A percentile compares a stretch with the other conserved stretches of the same genome.
Conservation (phyloP, 305 asterid species). For the Striga hermonthica region DNA sequence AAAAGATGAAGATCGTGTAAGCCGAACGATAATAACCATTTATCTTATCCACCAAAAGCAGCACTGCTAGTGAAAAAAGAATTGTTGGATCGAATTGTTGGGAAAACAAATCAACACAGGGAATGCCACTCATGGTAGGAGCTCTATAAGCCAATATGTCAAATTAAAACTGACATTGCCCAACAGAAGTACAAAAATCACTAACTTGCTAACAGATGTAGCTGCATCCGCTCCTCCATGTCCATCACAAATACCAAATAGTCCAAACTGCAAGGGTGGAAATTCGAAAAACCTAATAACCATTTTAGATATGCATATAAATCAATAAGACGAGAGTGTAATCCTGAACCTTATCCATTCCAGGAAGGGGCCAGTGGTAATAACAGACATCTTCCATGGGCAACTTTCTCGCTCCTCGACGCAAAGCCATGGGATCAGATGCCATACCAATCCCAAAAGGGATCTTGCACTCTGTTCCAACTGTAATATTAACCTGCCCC, state of each 20-base stretch:
- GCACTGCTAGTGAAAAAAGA: not conserved
- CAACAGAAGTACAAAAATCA: slow-evolving; percentile 27
- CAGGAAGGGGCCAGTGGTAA: slow-evolving; percentile 94
- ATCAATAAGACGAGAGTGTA: slow-evolving; percentile 30
- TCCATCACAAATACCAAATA: slow-evolving; percentile 91
- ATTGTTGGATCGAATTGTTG: slow-evolving; percentile 1
- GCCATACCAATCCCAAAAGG: slow-evolving; percentile 91
- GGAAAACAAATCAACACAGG: slow-evolving; percentile 15
- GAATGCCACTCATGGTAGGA: slow-evolving; percentile 8
- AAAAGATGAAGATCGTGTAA: too few relatives aligned
- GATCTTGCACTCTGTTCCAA: slow-evolving; percentile 51
- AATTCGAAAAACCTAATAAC: slow-evolving; percentile 27
- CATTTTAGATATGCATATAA: slow-evolving; percentile 24
- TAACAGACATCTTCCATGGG: slow-evolving; percentile 97
- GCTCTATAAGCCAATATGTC: slow-evolving; percentile 5
- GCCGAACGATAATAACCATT: not conserved
- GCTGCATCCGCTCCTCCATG: slow-evolving; percentile 99
- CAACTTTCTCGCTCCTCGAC: slow-evolving; percentile 88
- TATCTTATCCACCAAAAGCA: not conserved
- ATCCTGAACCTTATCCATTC: slow-evolving; percentile 71
- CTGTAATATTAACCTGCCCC: slow-evolving; percentile 66
- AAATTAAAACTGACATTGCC: not conserved
- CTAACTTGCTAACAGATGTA: slow-evolving; percentile 87
- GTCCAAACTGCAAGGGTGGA: slow-evolving; percentile 69
- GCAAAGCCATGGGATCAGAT: slow-evolving; percentile 93